These are phyloP conservation scores for Stephania yunnanensis DNA, from an alignment of 164 flowering plant genomes.

Conservation along the genomic window DNA sequence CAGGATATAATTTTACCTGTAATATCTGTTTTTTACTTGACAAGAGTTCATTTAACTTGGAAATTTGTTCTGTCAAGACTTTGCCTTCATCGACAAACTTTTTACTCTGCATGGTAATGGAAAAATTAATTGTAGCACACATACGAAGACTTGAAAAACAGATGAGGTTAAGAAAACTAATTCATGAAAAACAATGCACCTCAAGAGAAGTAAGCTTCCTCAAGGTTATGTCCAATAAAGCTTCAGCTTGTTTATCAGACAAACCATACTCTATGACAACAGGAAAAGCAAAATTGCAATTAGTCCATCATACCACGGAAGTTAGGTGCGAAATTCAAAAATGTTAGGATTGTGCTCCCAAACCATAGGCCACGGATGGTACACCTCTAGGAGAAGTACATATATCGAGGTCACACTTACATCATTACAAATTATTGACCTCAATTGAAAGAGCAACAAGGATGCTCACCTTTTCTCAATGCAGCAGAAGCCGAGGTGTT, in stretches of 20 bases:
- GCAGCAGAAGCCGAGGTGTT: constrained; percentile 58
- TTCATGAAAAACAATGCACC: constrained; percentile 32
- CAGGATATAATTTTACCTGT: constrained; percentile 41
- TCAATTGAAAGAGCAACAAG: not conserved
- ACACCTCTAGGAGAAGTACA: not conserved
- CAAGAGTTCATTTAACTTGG: constrained; percentile 62
- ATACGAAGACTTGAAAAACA: not conserved
- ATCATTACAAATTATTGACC: too few relatives aligned
- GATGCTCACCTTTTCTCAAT: constrained; percentile 48
- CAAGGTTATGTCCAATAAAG: constrained; percentile 77
- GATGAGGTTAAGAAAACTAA: not conserved
- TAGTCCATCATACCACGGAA: not conserved
- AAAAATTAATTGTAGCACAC: not conserved
- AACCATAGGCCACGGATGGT: not conserved
- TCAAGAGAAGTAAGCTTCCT: constrained; percentile 78
- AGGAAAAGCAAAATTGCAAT: not conserved
- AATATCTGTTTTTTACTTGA: constrained; percentile 68
- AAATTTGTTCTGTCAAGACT: constrained; percentile 64
- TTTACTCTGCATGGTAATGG: constrained; percentile 46
- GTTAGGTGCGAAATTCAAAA: not conserved
- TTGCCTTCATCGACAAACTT: constrained; percentile 69
- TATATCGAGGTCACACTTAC: too few relatives aligned
- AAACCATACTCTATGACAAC: constrained; percentile 54
- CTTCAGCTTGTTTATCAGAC: constrained; percentile 93
- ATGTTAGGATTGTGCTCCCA: not conserved